Base-by-base conservation (phyloP, 2,329 filamentous ascomycete species). In the Xylaria sp. region DNA sequence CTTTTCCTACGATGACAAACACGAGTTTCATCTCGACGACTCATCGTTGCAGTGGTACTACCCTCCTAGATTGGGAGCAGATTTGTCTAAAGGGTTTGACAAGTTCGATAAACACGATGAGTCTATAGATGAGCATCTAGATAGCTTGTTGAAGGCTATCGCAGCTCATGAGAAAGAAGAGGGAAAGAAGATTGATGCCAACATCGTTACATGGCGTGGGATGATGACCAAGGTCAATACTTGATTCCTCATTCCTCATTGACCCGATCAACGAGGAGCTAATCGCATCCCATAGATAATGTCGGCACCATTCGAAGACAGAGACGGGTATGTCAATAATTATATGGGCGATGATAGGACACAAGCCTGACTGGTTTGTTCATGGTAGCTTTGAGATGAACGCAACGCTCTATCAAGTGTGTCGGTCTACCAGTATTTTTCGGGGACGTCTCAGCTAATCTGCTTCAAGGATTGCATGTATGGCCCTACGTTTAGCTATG, bases 181-280 rank as follows among this genome's bases (percentile, higher is more conserved):
- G 0, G 84, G 85, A 2, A 82, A 85, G 70, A 88, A 84, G 72
- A 87, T 89, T 31, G 88, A 93, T 63, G 89, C 90, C 2, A 87
- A 96, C 69, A 75, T 98, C 46, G 83, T 98, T 53, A 98, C 94
- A 1, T 99, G 94, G 94, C 84, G 95, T 71, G 95, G 95, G 37
- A 97, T 98, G 92, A 93, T 99, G 89, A 98, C 95, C 65, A 99
- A 97, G 84, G 92, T 93, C n/a, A 37, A 27, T 19, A 43, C 17
- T 48, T 15, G 8, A 2, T 41, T 38, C 31, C 49, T 46, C 21
- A 27, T 31, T 23, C 11, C n/a, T 17, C n/a, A 25, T 52, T n/a
- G 46, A 15, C 13, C n/a, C n/a, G n/a, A n/a, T 52, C 10, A 13
- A 23, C 15, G 1, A 19, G n/a, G 17, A 13, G 40, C 48, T 60